Conservation (phyloP, 148 eudicot genomes). For the Vaccinium macrocarpon region DNA sequence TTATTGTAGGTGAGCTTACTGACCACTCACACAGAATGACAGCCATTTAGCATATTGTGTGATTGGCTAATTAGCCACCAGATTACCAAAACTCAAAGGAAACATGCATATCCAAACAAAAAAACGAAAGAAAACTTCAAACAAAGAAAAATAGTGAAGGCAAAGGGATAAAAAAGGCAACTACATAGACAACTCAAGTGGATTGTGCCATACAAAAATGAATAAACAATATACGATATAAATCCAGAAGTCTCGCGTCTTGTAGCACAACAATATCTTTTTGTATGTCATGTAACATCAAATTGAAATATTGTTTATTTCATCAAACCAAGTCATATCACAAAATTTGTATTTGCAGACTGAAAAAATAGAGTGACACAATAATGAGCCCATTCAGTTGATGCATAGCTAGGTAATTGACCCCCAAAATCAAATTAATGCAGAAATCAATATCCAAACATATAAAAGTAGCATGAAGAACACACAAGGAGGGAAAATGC, state of each 20-base stretch:
- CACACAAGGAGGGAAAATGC: not conserved
- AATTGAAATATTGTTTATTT: not conserved
- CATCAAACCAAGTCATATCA: not conserved
- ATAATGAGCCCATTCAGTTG: constrained; percentile 22
- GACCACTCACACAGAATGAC: constrained; percentile 56
- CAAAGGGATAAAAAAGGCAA: not conserved
- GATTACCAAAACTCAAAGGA: not conserved
- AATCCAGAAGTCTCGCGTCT: not conserved
- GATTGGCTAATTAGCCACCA: constrained; percentile 69
- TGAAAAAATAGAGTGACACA: not conserved
- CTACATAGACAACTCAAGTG: not conserved
- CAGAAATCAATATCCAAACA: not conserved
- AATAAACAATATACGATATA: not conserved
- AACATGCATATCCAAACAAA: not conserved
- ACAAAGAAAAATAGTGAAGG: not conserved
- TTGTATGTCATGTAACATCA: not conserved
- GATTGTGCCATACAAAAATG: not conserved
- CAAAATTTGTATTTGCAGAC: not conserved
- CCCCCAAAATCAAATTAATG: constrained; percentile 27
- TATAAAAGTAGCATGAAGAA: not conserved
- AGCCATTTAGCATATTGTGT: constrained; percentile 35
- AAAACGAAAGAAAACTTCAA: not conserved
- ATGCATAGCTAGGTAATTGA: constrained; percentile 51
- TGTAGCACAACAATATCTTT: not conserved
- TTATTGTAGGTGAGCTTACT: constrained; percentile 35